These are phyloP conservation scores for Septoria petroselini DNA, from an alignment of 2,329 filamentous ascomycete genomes.

Conservation along the genomic window DNA sequence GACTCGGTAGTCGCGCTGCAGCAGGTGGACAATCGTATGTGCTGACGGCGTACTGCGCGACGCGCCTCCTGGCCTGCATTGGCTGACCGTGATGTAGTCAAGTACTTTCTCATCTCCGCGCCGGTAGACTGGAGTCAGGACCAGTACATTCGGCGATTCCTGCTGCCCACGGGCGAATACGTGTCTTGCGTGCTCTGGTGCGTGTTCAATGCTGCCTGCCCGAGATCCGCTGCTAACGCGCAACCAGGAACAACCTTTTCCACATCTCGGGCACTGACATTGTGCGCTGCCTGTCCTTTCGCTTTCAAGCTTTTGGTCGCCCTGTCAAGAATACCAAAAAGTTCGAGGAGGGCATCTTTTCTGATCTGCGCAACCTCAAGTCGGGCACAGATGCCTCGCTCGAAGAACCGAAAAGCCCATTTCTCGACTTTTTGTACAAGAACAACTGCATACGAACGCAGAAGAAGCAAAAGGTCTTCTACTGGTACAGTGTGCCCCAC, in stretches of 20 bases:
- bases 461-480: slow-evolving; percentile 99
- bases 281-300: slow-evolving; percentile 93
- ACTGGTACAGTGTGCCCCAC: slow-evolving; percentile 99
- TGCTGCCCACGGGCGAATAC: slow-evolving; percentile 96
- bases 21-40: slow-evolving; percentile 93
- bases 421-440: slow-evolving; percentile 98
- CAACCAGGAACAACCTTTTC: slow-evolving; percentile 86
- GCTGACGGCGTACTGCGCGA: not conserved
- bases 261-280: slow-evolving; percentile 99
- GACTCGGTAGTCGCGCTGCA: slow-evolving; percentile 96
- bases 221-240: slow-evolving; percentile 15
- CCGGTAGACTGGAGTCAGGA: slow-evolving; percentile 97
- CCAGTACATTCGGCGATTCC: slow-evolving; percentile 92
- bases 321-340: slow-evolving; percentile 99
- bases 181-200: slow-evolving; percentile 95
- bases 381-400: slow-evolving; percentile 96
- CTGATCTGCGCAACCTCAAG: slow-evolving; percentile 95
- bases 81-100: slow-evolving; percentile 61
- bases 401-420: slow-evolving; percentile 97
- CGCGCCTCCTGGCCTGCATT: slow-evolving; percentile 11
- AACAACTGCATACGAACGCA: slow-evolving; percentile 99
- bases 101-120: slow-evolving; percentile 98
- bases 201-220: slow-evolving; percentile 28
- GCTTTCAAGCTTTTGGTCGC: slow-evolving; percentile 96
- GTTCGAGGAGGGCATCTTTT: slow-evolving; percentile 99